A percentile compares a stretch with the other conserved stretches of the same genome.
phyloP scores from a whole-genome alignment of 78 protist genomes.

The Polysphondylium violaceum region DNA sequence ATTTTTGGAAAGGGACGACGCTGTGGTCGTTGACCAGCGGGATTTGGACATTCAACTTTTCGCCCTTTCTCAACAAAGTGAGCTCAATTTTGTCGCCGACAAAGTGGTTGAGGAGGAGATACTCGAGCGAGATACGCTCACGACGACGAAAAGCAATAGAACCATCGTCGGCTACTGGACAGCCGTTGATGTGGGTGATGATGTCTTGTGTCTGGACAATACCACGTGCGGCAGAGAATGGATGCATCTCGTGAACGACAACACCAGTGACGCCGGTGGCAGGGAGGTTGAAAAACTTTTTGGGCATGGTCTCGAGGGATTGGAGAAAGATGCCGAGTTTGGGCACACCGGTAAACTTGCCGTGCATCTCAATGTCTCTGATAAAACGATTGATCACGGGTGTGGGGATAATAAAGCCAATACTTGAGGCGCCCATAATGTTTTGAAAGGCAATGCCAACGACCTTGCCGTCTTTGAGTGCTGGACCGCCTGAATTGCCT shows the following conservation, averaged over 20 bases:
- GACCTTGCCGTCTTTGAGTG: conserved; percentile 78
- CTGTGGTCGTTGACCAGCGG: conserved; percentile 20
- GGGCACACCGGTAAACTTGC: conserved; percentile 78
- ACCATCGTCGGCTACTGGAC: conserved; percentile 82
- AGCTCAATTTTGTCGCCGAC: conserved; percentile 56
- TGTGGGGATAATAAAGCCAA: conserved; percentile 87
- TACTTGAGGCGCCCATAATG: conserved; percentile 69
- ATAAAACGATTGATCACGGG: conserved; percentile 79
- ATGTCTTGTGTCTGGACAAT: conserved; percentile 23
- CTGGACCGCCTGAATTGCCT: conserved; percentile 93
- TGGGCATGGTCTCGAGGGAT: conserved; percentile 41
- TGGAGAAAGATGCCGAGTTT: conserved; percentile 62
- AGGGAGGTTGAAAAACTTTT: conserved; percentile 27
- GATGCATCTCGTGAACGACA: conserved; percentile 49
- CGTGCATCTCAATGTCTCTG: conserved; percentile 46
- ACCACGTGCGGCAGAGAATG: conserved; percentile 39
- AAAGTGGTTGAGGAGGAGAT: conserved; percentile 35
- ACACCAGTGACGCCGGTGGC: conserved; percentile 17
- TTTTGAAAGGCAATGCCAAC: conserved; percentile 90
- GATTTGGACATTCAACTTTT: neutral
- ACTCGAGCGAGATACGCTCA: conserved; percentile 67
- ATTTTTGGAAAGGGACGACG: conserved; percentile 70
- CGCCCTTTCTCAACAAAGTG: conserved; percentile 52
- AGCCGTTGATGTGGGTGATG: conserved; percentile 70
- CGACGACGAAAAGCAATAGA: conserved; percentile 72